Evolutionary conservation across 768 basidiomycete genomes (phyloP), one percentile per base, ranked within the genome.

Genomic region (Floccularia luteovirens): DNA sequence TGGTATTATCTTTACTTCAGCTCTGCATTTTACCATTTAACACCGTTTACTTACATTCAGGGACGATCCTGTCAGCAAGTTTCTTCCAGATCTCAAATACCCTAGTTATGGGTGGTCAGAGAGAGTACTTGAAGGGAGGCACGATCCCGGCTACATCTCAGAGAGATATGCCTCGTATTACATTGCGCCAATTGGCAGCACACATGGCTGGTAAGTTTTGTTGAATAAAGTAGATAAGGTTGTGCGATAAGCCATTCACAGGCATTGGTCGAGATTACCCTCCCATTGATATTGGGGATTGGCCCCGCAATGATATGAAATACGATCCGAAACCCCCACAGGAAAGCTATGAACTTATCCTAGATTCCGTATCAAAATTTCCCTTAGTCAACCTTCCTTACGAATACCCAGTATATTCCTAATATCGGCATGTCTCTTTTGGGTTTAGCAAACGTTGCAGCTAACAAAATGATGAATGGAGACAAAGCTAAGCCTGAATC

Each of bases 391-490:
- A 65, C 14, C 52, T 64, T 1, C 74, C 72, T 2, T 70, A 66
- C 45, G 55, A 56, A 3, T 72, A 64, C 45, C 72, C 79, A 2
- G 66, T 91, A 10, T 93, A 93, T 57, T 89, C n/a, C 86, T 12
- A 68, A 78, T 13, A 77, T 79, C 0, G 90, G 88, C 1, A 84
- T 90, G 41, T 79, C 84, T 53, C 65, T 90, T 36, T 66, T 91
- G 32, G 76, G 82, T 32, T 66, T 88, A 24, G 40, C 72, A 72
- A 44, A 80, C 80, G 24, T 79, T 63, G 39, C 67, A 58, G 47
- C 73, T 70, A 74, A 76, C 46, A 64, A 64, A 12, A 61, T 66
- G 25, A 62, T 66, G 0, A 46, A 43, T n/a, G 40, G 44, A 4
- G 43, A 50, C n/a, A 49, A 48, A 12, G 46, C 45, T 12, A 51